Evolutionary conservation across 2,329 filamentous ascomycete species (phyloP).

Genomic region (Tolypocladium tropicale): DNA sequence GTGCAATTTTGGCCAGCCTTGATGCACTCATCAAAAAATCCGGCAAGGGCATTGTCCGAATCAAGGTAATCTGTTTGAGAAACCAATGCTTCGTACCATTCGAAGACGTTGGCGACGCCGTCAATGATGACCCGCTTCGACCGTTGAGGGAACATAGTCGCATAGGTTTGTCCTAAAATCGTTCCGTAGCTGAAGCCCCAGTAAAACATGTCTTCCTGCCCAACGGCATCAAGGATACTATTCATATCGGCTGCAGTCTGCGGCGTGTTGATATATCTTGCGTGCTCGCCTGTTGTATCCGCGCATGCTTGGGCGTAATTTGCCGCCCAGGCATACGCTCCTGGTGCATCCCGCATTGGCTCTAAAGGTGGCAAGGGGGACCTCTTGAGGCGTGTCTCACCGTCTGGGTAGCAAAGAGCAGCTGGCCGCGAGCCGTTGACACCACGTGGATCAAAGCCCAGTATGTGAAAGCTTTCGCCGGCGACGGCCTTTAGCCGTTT

Average conservation of each 20-base stretch:
- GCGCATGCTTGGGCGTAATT: constrained; percentile 29
- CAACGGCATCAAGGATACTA: constrained; percentile 31
- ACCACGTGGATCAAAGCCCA: constrained; percentile 38
- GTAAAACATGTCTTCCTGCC: constrained; percentile 21
- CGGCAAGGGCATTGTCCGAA: constrained; percentile 17
- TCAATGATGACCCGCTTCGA: constrained; percentile 24
- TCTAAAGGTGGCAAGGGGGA: constrained; percentile 3
- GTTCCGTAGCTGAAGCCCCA: constrained; percentile 35
- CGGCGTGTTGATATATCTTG: constrained; percentile 35
- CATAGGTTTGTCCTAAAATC: constrained; percentile 29
- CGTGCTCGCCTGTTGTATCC: constrained; percentile 34
- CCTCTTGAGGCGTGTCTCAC: constrained; percentile 17
- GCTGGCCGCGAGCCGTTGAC: constrained; percentile 19
- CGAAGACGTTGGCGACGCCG: constrained; percentile 21
- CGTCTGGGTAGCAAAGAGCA: constrained; percentile 29
- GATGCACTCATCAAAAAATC: constrained; percentile 23
- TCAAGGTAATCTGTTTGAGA: constrained; percentile 15
- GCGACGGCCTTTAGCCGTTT: constrained; percentile 21
- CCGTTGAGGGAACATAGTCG: constrained; percentile 23
- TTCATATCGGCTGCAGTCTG: constrained; percentile 43
- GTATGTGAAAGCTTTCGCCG: constrained; percentile 33
- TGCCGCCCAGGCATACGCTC: constrained; percentile 27
- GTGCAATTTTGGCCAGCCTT: constrained; percentile 34
- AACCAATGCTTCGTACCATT: constrained; percentile 20
- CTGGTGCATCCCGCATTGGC: no score